Evolutionary conservation across 805 yeast genomes (phyloP), one percentile per base, ranked within the genome.

Genomic region (Ogataea thermomethanolica): DNA sequence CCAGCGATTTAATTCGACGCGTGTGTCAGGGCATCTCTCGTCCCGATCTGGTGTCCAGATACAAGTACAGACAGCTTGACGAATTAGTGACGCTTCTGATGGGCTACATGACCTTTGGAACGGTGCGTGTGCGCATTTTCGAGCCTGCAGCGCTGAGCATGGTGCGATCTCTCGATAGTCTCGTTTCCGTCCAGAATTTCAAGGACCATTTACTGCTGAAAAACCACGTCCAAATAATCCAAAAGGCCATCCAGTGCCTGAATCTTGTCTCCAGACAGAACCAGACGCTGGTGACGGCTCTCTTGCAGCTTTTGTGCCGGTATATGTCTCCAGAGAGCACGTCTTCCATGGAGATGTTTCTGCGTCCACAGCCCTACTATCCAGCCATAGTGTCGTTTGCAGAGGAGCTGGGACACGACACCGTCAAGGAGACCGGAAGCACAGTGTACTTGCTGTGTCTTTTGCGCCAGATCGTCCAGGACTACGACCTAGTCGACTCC

Each of bases 141-240:
- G 42, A 45, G 7, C 71, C 70, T 0, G 50, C 59, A 2, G 55
- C 62, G 1, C 32, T 56, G n/a, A 60, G 64, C 37, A 45, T 62
- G 22, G 45, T 58, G 2, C 55, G 55, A 10, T 43, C 61, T 0
- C 30, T 70, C 11, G 52, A 48, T n/a, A 25, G 47, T 7, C 35
- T 70, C 8, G 29, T 61, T 9, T 37, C 39, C 5, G 25, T 46
- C 11, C 58, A 48, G 29, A 50, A 39, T 30, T 56, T 63, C 37
- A 53, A 49, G 37, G 59, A 53, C 38, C 62, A 57, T 38, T 33
- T 63, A 9, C 39, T 44, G 23, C 26, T 30, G 6, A 30, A 29
- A 21, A 51, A 55, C 8, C 52, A 51, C 24, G 38, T 35, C 23
- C 36, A 44, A 4, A 46, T 59, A 3, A 11, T 59, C 7, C 36